These are phyloP conservation scores for Suillus subaureus DNA, from an alignment of 768 basidiomycete species.

Conservation along the genomic window DNA sequence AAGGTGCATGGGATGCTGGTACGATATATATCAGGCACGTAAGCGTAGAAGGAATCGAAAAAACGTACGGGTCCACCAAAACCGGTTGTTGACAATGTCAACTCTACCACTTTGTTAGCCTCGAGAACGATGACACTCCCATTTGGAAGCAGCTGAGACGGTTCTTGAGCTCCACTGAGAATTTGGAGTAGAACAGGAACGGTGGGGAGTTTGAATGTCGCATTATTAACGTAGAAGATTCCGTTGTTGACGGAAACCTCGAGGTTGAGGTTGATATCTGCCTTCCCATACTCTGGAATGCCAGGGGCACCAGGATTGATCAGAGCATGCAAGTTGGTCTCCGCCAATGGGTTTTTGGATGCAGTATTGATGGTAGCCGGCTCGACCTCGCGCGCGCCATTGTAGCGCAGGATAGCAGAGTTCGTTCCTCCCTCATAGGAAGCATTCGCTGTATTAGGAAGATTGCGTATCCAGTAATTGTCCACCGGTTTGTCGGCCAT, in stretches of 20 bases:
- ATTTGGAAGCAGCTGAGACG: constrained; percentile 37
- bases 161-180: constrained; percentile 34
- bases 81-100: constrained; percentile 1
- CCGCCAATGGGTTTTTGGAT: background rate
- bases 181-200: constrained; percentile 47
- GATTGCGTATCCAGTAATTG: constrained; percentile 44
- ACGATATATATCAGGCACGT: background rate
- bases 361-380: constrained; percentile 22
- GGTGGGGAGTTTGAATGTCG: constrained; percentile 14
- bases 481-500: constrained; percentile 33
- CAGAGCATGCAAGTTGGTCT: constrained; percentile 23
- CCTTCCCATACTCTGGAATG: constrained; percentile 25
- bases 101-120: constrained; percentile 40
- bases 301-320: constrained; percentile 26
- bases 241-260: constrained; percentile 10
- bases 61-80: background rate
- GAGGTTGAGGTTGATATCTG: constrained; percentile 22
- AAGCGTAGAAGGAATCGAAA: background rate
- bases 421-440: constrained; percentile 32
- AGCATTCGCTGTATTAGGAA: constrained; percentile 26
- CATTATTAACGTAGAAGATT: background rate
- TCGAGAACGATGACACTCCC: constrained; percentile 44
- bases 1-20: constrained; percentile 30
- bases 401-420: constrained; percentile 44
- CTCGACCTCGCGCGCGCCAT: constrained; percentile 31